phyloP scores from a whole-genome alignment of 257 asterid species.

The Knoxia roxburghii region DNA sequence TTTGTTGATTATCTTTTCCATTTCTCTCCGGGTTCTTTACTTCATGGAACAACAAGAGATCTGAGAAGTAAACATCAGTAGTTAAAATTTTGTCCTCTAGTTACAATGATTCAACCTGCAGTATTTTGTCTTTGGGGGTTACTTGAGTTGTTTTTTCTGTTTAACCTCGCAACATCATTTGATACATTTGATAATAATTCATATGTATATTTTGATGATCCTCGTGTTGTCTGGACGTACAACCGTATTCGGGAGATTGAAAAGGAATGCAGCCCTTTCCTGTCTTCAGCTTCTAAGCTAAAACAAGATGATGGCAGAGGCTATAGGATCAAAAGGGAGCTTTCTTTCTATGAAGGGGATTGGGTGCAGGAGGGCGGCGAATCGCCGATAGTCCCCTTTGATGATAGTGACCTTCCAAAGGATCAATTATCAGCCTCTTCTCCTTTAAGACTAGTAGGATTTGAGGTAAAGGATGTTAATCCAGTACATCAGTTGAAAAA shows the following conservation, averaged over 20 bases:
- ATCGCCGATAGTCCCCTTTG: slow-evolving; percentile 16
- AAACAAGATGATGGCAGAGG: slow-evolving; percentile 17
- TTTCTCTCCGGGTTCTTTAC: background rate
- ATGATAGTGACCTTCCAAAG: slow-evolving; percentile 14
- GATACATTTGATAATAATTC: too few relatives aligned
- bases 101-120: slow-evolving; percentile 10
- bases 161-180: background rate
- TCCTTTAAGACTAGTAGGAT: slow-evolving; percentile 16
- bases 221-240: slow-evolving; percentile 5
- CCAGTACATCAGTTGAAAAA: slow-evolving; percentile 8
- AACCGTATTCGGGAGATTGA: slow-evolving; percentile 14
- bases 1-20: background rate
- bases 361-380: slow-evolving; percentile 13
- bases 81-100: background rate
- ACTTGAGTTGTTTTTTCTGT: slow-evolving; percentile 4
- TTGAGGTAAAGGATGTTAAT: slow-evolving; percentile 20
- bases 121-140: background rate
- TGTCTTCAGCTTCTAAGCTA: slow-evolving; percentile 21
- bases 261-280: slow-evolving; percentile 18
- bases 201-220: background rate
- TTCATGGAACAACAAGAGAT: background rate
- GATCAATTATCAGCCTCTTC: background rate
- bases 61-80: background rate
- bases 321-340: slow-evolving; percentile 13
- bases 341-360: slow-evolving; percentile 11